Conservation (phyloP, 768 basidiomycete genomes). For the Chalciporus chontae region DNA sequence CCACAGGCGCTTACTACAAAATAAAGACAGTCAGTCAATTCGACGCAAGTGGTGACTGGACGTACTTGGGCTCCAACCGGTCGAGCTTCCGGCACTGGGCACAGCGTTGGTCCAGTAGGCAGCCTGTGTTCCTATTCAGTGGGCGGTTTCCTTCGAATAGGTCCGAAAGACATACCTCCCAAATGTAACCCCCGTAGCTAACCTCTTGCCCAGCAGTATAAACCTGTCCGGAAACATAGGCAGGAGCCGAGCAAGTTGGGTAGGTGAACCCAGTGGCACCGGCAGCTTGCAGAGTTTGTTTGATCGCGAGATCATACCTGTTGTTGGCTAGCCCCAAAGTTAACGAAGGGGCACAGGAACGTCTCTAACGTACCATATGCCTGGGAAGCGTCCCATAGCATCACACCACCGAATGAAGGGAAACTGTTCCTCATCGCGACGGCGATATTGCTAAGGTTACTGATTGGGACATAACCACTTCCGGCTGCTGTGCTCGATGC, state of each 20-base stretch:
- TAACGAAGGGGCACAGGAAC: slow-evolving; percentile 1
- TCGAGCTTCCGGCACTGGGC: slow-evolving; percentile 46
- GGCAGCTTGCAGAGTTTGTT: slow-evolving; percentile 54
- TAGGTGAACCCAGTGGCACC: slow-evolving; percentile 69
- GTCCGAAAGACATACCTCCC: slow-evolving; percentile 42
- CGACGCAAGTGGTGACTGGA: slow-evolving; percentile 1
- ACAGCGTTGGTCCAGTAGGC: slow-evolving; percentile 54
- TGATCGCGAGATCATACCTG: slow-evolving; percentile 58
- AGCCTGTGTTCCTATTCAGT: slow-evolving; percentile 37
- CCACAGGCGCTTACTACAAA: slow-evolving; percentile 22
- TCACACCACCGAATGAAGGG: slow-evolving; percentile 42
- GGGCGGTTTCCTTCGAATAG: slow-evolving; percentile 1
- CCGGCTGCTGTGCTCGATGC: slow-evolving; percentile 42
- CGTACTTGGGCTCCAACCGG: slow-evolving; percentile 67
- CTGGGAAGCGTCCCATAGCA: slow-evolving; percentile 45
- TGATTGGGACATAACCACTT: slow-evolving; percentile 34
- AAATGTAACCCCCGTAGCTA: slow-evolving; percentile 60
- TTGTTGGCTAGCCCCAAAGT: slow-evolving; percentile 42
- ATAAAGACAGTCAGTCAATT: not conserved
- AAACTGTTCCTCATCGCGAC: slow-evolving; percentile 35
- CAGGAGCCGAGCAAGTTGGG: slow-evolving; percentile 56
- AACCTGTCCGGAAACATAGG: slow-evolving; percentile 44
- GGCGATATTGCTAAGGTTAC: slow-evolving; percentile 32
- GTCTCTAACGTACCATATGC: slow-evolving; percentile 27
- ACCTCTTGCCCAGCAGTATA: slow-evolving; percentile 53